Evolutionary conservation across 306 rosid genomes (phyloP), one percentile per base, ranked within the genome.

Genomic region (Begonia loranthoides): DNA sequence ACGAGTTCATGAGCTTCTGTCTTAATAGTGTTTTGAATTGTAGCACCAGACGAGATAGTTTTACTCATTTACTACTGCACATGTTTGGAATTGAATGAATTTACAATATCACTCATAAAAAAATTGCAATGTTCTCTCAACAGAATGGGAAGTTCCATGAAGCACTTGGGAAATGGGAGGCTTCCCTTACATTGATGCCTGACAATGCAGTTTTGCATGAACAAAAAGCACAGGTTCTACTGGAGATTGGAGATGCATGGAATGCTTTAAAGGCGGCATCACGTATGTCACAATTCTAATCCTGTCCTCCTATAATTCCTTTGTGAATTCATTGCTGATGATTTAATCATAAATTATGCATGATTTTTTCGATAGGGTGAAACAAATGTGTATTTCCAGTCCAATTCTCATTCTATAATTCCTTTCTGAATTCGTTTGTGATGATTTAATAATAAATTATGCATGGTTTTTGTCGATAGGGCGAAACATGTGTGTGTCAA

Each of bases 171-270:
- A 89, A 89, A 77, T 84, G 95, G 97, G 90, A 84, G 77, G 52
- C 93, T 51, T 84, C 97, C 64, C 77, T 89, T 51, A 76, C 80
- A 9, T 66, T 89, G 72, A 65, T 64, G 43, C 97, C 94, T 12
- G 74, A 77, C 68, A 66, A 54, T 73, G 76, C 90, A 53, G 78
- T 64, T 51, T 60, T 89, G 62, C 90, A 82, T 50, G 94, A 82
- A 68, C 97, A 89, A 40, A 89, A 89, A 68, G 90, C 95, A 24
- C 95, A 89, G 64, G 76, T 89, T 56, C 61, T 89, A 34, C 80
- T 84, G 5, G 95, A 89, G 74, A 63, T 89, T 54, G 97, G 94
- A 51, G 95, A 84, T 55, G 66, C 97, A 13, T 89, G 97, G 97
- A 76, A 68, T 71, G 87, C 95, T 52, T 64, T 84, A 56, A 89